A percentile compares a stretch with the other conserved stretches of the same genome.
Evolutionary conservation across 1,284 basidiomycete species (phyloP).

Genomic region (Vanrija pseudolonga): DNA sequence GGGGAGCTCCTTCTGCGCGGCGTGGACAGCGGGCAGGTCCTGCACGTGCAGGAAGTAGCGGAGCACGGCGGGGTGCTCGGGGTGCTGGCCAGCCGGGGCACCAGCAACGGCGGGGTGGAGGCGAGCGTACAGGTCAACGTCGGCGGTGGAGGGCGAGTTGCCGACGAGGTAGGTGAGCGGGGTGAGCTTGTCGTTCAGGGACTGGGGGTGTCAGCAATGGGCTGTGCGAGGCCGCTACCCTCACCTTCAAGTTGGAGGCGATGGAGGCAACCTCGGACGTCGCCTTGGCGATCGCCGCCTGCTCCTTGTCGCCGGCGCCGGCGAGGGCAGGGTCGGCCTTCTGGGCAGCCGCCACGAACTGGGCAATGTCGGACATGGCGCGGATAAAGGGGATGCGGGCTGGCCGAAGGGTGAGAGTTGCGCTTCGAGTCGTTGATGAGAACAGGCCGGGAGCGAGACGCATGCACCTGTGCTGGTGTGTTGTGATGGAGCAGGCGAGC

Average conservation of each 20-base stretch:
- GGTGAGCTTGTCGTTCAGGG: constrained; percentile 66
- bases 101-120: constrained; percentile 63
- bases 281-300: constrained; percentile 35
- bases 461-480: constrained; percentile 9
- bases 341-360: constrained; percentile 42
- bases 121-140: constrained; percentile 76
- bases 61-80: constrained; percentile 71
- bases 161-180: constrained; percentile 76
- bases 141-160: constrained; percentile 75
- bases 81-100: constrained; percentile 59
- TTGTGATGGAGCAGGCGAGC: not conserved
- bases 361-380: constrained; percentile 36
- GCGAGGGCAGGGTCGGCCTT: constrained; percentile 39
- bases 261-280: constrained; percentile 33
- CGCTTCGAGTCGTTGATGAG: constrained; percentile 1
- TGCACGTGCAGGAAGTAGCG: constrained; percentile 95
- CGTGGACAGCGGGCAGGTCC: constrained; percentile 56
- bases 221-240: constrained; percentile 4
- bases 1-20: constrained; percentile 41
- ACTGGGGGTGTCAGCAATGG: constrained; percentile 50
- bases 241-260: constrained; percentile 40
- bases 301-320: constrained; percentile 39
- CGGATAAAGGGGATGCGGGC: constrained; percentile 9
- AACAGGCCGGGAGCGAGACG: constrained; percentile 2
- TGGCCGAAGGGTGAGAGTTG: constrained; percentile 4